Evolutionary conservation across 2,329 filamentous ascomycete species (phyloP).

Genomic region (Sporothrix dimorphospora): DNA sequence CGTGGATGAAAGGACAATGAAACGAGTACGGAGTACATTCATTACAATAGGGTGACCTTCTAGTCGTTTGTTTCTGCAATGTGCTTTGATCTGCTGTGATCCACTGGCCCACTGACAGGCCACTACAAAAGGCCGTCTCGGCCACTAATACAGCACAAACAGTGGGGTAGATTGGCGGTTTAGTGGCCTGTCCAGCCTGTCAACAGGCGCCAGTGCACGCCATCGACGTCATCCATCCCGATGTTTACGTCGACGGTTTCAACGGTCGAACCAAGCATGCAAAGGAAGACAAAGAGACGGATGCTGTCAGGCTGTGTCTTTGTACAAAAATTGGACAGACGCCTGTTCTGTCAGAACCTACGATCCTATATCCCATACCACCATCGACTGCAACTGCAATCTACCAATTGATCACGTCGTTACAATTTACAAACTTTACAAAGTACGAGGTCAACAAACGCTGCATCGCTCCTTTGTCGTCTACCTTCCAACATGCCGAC

Average conservation of each 20-base stretch:
- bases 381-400: too few relatives aligned
- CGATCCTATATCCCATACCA: too few relatives aligned
- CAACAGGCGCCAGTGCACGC: background rate
- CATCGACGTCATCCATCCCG: conserved; percentile 21
- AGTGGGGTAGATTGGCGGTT: background rate
- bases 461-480: background rate
- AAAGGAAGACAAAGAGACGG: background rate
- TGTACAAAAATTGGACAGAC: too few relatives aligned
- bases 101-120: background rate
- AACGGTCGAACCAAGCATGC: background rate
- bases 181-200: background rate
- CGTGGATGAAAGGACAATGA: too few relatives aligned
- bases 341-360: too few relatives aligned
- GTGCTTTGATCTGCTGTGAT: background rate
- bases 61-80: too few relatives aligned
- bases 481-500: background rate
- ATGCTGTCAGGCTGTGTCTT: background rate
- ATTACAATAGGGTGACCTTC: background rate
- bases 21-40: background rate
- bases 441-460: background rate
- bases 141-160: conserved; percentile 4
- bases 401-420: too few relatives aligned
- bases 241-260: conserved; percentile 9
- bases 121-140: background rate
- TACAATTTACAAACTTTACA: background rate